Base-by-base conservation (phyloP, 1,139 yeast genomes). In the Kodamaea fungicola region DNA sequence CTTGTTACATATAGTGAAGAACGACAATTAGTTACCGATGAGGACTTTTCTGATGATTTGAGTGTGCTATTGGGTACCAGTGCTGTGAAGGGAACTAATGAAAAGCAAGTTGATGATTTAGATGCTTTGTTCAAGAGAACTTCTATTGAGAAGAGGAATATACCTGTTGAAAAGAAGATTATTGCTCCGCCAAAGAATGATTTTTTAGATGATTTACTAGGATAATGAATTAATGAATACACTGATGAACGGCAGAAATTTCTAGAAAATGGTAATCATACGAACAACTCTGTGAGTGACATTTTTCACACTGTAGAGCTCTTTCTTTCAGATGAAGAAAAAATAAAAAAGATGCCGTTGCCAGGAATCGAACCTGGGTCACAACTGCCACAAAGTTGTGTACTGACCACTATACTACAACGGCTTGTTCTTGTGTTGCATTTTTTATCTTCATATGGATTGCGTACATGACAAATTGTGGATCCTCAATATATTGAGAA, bases 281-380 rank as follows among this genome's bases (percentile, higher is more conserved):
- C n/a, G n/a, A n/a, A n/a, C n/a, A n/a, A n/a, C n/a, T n/a, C n/a
- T n/a, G n/a, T n/a, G n/a, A n/a, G n/a, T n/a, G n/a, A n/a, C n/a
- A n/a, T n/a, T n/a, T n/a, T n/a, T n/a, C n/a, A n/a, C n/a, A n/a
- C n/a, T n/a, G n/a, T n/a, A n/a, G n/a, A n/a, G n/a, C n/a, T n/a
- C n/a, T n/a, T n/a, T n/a, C n/a, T n/a, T n/a, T n/a, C n/a, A n/a
- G n/a, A n/a, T n/a, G 26, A 9, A 22, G 24, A 23, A 22, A 9
- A 13, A 12, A 19, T 12, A 37, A 42, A 45, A 41, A 37, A 28
- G 24, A 34, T 69, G 75, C 75, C 74, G 74, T 65, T 63, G 72
- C 74, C 76, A 69, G 74, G 75, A 70, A 69, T 70, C 75, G 75
- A 70, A 64, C 69, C 57, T 64, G 68, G 69, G 69, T 63, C 55